These are phyloP conservation scores for Candida khao-thaluensis DNA, from an alignment of 805 yeast genomes.

Conservation along the genomic window DNA sequence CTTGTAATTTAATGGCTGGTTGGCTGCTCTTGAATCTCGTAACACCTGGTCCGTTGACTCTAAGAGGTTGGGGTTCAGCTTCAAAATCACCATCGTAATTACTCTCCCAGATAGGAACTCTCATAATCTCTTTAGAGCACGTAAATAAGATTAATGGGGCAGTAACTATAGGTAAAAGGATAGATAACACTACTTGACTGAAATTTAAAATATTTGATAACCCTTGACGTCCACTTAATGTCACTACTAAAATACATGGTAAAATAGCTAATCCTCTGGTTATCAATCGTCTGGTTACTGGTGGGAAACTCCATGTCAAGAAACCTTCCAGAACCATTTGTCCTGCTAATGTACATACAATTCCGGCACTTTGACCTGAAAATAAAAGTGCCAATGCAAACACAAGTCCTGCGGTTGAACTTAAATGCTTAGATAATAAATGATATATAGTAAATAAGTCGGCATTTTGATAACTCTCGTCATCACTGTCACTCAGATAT, in stretches of 20 bases:
- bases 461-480: constrained; percentile 54
- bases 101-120: constrained; percentile 43
- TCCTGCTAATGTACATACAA: constrained; percentile 90
- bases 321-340: constrained; percentile 94
- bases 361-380: constrained; percentile 94
- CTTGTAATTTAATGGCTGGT: constrained; percentile 42
- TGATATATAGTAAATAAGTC: constrained; percentile 80
- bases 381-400: constrained; percentile 87
- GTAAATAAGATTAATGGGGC: constrained; percentile 88
- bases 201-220: constrained; percentile 70
- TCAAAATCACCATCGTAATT: constrained; percentile 23
- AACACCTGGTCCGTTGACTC: constrained; percentile 1
- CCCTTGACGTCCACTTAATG: constrained; percentile 78
- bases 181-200: constrained; percentile 77
- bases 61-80: background rate
- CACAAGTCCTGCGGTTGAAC: constrained; percentile 83
- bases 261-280: constrained; percentile 82
- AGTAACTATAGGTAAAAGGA: constrained; percentile 80
- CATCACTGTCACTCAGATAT: constrained; percentile 19
- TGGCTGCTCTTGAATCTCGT: constrained; percentile 31
- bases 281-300: constrained; percentile 74
- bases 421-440: constrained; percentile 64
- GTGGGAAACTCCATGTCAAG: constrained; percentile 73
- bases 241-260: constrained; percentile 78
- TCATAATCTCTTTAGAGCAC: constrained; percentile 64